These are phyloP conservation scores for Allantophomopsis lycopodina DNA, from an alignment of 2,329 filamentous ascomycete genomes.

Conservation along the genomic window DNA sequence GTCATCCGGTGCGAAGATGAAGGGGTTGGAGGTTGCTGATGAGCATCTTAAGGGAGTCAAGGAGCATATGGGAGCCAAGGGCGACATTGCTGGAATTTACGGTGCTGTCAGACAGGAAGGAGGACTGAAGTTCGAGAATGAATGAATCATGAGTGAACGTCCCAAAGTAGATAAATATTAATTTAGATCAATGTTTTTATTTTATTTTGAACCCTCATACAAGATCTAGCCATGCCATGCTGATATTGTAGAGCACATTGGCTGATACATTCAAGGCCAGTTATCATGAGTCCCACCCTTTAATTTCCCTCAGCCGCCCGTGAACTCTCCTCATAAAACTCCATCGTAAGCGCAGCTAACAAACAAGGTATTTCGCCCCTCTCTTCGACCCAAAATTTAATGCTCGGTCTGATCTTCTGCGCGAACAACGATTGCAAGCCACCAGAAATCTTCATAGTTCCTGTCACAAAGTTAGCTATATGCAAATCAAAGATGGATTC, in stretches of 20 bases:
- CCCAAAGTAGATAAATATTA: background rate
- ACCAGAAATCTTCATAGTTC: slow-evolving; percentile 91
- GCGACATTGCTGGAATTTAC: slow-evolving; percentile 75
- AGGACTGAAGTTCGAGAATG: slow-evolving; percentile 54
- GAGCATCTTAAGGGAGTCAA: slow-evolving; percentile 56
- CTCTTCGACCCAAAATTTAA: slow-evolving; percentile 92
- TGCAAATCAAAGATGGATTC: background rate
- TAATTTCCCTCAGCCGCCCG: background rate
- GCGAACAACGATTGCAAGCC: slow-evolving; percentile 82
- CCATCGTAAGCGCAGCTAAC: slow-evolving; percentile 76
- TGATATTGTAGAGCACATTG: too few species aligned
- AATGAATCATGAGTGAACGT: background rate
- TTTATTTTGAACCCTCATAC: too few species aligned
- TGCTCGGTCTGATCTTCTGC: slow-evolving; percentile 67
- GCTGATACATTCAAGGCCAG: too few species aligned
- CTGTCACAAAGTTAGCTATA: slow-evolving; percentile 17
- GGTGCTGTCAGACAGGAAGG: slow-evolving; percentile 63
- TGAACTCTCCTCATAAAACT: slow-evolving; percentile 66
- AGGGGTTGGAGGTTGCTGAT: slow-evolving; percentile 53
- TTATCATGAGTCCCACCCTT: too few species aligned
- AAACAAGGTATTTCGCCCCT: slow-evolving; percentile 91
- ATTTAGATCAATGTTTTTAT: too few species aligned
- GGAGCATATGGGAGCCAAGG: slow-evolving; percentile 52
- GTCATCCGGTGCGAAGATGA: slow-evolving; percentile 45
- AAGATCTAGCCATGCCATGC: too few species aligned